Base-by-base conservation (phyloP, 495 filamentous ascomycete genomes). In the Penicillium nucicola region DNA sequence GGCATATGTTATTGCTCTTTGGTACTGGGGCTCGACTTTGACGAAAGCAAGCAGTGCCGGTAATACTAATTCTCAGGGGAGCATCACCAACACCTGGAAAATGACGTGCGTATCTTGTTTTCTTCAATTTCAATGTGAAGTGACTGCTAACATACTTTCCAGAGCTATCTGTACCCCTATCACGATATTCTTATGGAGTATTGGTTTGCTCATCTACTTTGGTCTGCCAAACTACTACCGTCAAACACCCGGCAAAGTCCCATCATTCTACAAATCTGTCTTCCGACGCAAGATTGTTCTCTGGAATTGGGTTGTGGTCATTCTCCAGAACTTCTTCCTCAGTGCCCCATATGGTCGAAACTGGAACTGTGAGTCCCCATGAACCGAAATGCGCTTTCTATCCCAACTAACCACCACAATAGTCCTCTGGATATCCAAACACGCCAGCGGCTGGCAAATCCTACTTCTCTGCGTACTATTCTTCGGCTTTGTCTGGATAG, bases 181-280 rank as follows among this genome's bases (percentile, higher is more conserved):
- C 23, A 60, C 71, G 7, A 32, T 62, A 3, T 66, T 77, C 42
- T 54, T 77, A 5, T 77, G 75, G 75, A 48, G 45, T 6, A 55
- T 77, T 10, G 75, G 73, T 7, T 38, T 74, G 12, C 40, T 77
- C 8, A 48, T 77, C 9, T 74, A 66, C 45, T 71, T 75, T 31
- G 75, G 75, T 9, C 55, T 77, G 31, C 75, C 75, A 19, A 75
- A 75, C 36, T 77, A 77, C 49, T 77, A 77, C 49, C 74, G 79
- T 40, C 84, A 86, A 55, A 67, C 75, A 1, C 86, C 87, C 0
- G 87, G 85, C 44, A 78, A 79, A 32, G 80, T 89, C 0, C 87
- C 87, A 0, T 76, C 74, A 1, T 77, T 77, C 61, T 77, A 77
- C 49, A 63, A 68, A 48, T 74, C 74, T 1, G 68, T 77, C 10